Evolutionary conservation across 345 rosid species (phyloP).

Genomic region (Zanthoxylum bungeanum): DNA sequence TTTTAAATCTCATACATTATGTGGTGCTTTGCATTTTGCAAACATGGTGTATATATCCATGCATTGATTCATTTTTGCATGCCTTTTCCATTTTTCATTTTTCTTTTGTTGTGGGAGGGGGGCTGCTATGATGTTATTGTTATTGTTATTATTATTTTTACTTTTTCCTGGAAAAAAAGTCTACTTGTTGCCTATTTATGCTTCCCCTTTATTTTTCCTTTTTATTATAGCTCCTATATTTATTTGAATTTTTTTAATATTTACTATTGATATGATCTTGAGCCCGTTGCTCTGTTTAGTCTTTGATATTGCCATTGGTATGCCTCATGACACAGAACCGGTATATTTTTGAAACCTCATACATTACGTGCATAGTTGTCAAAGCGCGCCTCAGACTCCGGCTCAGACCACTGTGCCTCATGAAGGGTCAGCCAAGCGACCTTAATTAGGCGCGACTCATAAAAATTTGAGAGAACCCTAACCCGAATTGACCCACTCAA

Average conservation of each 20-base stretch:
- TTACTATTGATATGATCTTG: neutral
- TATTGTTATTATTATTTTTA: too few species aligned
- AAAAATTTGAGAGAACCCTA: too few species aligned
- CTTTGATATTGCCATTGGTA: neutral
- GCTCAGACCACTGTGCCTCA: too few species aligned
- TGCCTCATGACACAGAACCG: neutral
- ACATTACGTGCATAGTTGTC: too few species aligned
- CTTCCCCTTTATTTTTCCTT: neutral
- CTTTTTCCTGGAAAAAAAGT: too few species aligned
- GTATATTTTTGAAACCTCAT: neutral
- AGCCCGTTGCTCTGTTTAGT: neutral
- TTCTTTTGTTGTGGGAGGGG: neutral
- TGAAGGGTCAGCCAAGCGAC: too few species aligned
- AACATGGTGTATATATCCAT: neutral
- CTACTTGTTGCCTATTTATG: constrained; percentile 11
- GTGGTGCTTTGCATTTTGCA: neutral
- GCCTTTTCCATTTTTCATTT: neutral
- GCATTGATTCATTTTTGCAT: neutral
- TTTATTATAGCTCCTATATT: neutral
- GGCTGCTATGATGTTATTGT: neutral
- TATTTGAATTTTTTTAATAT: neutral
- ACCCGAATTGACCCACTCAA: too few species aligned
- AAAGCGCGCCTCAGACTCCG: too few species aligned
- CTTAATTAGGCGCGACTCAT: too few species aligned
- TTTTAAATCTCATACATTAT: neutral